Evolutionary conservation across 768 basidiomycete genomes (phyloP).

Genomic region (Epithele typhae): DNA sequence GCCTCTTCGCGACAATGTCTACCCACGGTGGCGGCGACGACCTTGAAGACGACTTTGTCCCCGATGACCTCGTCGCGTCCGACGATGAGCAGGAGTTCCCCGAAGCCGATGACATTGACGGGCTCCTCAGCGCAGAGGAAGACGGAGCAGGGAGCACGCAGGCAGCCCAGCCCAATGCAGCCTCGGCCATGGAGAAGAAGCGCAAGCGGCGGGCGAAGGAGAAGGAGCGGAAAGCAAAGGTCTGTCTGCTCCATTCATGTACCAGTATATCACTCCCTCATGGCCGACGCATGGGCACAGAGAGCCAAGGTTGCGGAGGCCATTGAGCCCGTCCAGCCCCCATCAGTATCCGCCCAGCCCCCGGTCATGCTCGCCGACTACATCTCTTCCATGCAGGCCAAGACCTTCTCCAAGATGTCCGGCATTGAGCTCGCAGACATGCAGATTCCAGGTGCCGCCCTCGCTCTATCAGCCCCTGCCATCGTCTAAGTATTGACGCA

Average conservation of each 20-base stretch:
- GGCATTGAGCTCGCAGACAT: conserved; percentile 78
- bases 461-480: conserved; percentile 1
- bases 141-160: conserved; percentile 29
- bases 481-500: conserved; percentile 39
- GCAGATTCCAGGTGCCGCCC: conserved; percentile 62
- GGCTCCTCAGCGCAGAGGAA: conserved; percentile 44
- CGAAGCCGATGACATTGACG: conserved; percentile 33
- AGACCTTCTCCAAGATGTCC: conserved; percentile 64
- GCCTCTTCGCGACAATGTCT: too few relatives aligned
- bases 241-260: conserved; percentile 4
- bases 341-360: conserved; percentile 53
- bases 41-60: conserved; percentile 78
- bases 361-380: conserved; percentile 58
- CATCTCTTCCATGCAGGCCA: conserved; percentile 61
- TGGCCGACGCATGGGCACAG: conserved; percentile 32
- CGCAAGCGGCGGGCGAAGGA: conserved; percentile 71
- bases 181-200: conserved; percentile 45
- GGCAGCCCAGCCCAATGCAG: conserved; percentile 13
- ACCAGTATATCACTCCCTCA: not conserved
- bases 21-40: conserved; percentile 53
- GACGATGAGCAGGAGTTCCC: conserved; percentile 53
- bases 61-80: conserved; percentile 61
- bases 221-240: conserved; percentile 71
- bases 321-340: conserved; percentile 30
- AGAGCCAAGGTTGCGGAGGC: conserved; percentile 59